Evolutionary conservation across 2,329 filamentous ascomycete genomes (phyloP).

Genomic region (Cladosporium sp.): DNA sequence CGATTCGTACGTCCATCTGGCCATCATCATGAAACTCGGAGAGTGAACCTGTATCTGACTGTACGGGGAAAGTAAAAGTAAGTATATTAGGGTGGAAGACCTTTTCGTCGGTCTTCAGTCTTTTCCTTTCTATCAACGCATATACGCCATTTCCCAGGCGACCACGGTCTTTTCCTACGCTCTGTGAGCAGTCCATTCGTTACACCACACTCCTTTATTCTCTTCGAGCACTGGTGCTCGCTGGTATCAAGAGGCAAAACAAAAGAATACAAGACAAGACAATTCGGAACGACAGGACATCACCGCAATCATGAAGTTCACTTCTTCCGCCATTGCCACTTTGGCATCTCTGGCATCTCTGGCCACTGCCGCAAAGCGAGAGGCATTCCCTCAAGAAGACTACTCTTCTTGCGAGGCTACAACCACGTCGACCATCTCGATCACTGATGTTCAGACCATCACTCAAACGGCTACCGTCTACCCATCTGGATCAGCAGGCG

Average conservation of each 20-base stretch:
- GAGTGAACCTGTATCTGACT: background rate
- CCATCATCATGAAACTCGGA: constrained; percentile 1
- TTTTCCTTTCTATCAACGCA: background rate
- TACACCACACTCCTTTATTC: constrained; percentile 15
- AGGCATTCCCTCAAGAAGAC: constrained; percentile 13
- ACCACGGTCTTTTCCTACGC: constrained; percentile 23
- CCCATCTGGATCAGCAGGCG: background rate
- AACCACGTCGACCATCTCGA: constrained; percentile 14
- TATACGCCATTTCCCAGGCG: constrained; percentile 6
- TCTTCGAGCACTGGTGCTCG: constrained; percentile 24
- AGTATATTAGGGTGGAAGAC: background rate
- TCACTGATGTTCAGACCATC: constrained; percentile 4
- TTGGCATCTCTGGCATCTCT: constrained; percentile 40
- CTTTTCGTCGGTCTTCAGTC: background rate
- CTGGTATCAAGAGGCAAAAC: constrained; percentile 14
- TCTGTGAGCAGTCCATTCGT: constrained; percentile 30
- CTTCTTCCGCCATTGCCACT: constrained; percentile 39
- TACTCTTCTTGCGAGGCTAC: constrained; percentile 6
- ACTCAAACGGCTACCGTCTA: constrained; percentile 9
- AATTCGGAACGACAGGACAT: too few species aligned
- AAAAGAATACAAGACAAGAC: constrained; percentile 7
- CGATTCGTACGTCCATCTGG: background rate
- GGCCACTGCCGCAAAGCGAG: constrained; percentile 44
- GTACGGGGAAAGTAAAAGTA: background rate
- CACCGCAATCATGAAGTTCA: constrained; percentile 28